Percentiles rank a stretch among this genome's conserved stretches.
These are phyloP conservation scores for Fonsecaea erecta DNA, from an alignment of 2,329 filamentous ascomycete genomes.

Conservation along the genomic window DNA sequence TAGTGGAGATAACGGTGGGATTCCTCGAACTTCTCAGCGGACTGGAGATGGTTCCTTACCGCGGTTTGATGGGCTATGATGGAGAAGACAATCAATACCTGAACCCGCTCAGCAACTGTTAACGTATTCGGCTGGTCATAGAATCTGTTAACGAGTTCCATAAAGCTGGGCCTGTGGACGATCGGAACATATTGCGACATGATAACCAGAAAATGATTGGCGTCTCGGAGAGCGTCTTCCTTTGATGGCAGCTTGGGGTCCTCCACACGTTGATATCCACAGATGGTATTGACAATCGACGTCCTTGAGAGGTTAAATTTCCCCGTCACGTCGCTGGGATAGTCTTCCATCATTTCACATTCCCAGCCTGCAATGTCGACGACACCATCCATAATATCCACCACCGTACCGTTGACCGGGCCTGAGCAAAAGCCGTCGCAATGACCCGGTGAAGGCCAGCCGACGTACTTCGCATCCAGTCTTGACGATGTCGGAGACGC, in stretches of 20 bases:
- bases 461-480: conserved; percentile 34
- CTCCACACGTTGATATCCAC: conserved; percentile 61
- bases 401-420: conserved; percentile 68
- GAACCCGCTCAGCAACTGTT: conserved; percentile 67
- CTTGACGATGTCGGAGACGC: conserved; percentile 16
- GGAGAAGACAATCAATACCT: conserved; percentile 78
- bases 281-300: conserved; percentile 68
- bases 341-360: conserved; percentile 61
- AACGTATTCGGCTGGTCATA: conserved; percentile 69
- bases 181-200: conserved; percentile 74
- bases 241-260: conserved; percentile 66
- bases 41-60: conserved; percentile 66
- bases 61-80: conserved; percentile 78
- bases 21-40: conserved; percentile 59
- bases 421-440: conserved; percentile 27
- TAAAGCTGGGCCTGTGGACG: conserved; percentile 75
- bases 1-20: conserved; percentile 82
- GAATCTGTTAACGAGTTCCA: conserved; percentile 72
- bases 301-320: conserved; percentile 74
- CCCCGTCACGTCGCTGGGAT: conserved; percentile 48
- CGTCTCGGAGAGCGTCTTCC: conserved; percentile 69
- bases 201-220: conserved; percentile 75
- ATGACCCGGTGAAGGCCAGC: conserved; percentile 34
- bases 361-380: conserved; percentile 73
- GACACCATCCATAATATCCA: conserved; percentile 79